phyloP scores from a whole-genome alignment of 305 asterid genomes.

The Fraxinus floribunda region DNA sequence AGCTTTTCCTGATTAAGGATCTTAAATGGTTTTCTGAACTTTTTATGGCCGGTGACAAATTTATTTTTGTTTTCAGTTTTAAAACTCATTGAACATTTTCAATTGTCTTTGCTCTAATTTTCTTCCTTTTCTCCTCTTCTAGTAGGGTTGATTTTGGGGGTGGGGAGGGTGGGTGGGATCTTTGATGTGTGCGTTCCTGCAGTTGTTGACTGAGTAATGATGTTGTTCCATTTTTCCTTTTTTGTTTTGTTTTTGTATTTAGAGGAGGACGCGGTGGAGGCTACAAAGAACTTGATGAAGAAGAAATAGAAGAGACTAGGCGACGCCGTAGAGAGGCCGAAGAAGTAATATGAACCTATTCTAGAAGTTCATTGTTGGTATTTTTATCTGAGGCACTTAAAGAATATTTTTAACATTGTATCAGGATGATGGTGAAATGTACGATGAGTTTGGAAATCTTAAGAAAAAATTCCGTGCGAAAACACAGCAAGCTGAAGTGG shows the following conservation, averaged over 20 bases:
- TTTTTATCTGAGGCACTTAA: background rate
- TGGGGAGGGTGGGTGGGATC: background rate
- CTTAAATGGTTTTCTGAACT: background rate
- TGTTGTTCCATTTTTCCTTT: slow-evolving; percentile 16
- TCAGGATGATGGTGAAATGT: slow-evolving; percentile 99
- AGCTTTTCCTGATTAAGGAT: background rate
- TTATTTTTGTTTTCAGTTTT: background rate
- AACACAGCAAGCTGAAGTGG: slow-evolving; percentile 65
- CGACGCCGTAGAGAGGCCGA: slow-evolving; percentile 90
- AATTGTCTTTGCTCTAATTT: background rate
- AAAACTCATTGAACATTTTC: background rate
- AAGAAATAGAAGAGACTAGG: slow-evolving; percentile 91
- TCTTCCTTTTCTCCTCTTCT: background rate
- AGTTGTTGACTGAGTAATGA: slow-evolving; percentile 10
- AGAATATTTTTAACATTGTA: slow-evolving; percentile 17
- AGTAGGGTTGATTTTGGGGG: slow-evolving; percentile 1
- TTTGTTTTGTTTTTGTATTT: background rate
- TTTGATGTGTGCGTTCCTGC: background rate
- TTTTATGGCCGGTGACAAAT: background rate
- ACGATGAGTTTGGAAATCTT: slow-evolving; percentile 96
- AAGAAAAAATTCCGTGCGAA: slow-evolving; percentile 93
- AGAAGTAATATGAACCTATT: slow-evolving; percentile 50
- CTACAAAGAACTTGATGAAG: slow-evolving; percentile 94
- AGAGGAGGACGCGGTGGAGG: slow-evolving; percentile 99
- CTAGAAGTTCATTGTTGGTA: slow-evolving; percentile 7